Base-by-base conservation (phyloP, 1,139 yeast genomes). In the Yamadazyma atmosphaerica region DNA sequence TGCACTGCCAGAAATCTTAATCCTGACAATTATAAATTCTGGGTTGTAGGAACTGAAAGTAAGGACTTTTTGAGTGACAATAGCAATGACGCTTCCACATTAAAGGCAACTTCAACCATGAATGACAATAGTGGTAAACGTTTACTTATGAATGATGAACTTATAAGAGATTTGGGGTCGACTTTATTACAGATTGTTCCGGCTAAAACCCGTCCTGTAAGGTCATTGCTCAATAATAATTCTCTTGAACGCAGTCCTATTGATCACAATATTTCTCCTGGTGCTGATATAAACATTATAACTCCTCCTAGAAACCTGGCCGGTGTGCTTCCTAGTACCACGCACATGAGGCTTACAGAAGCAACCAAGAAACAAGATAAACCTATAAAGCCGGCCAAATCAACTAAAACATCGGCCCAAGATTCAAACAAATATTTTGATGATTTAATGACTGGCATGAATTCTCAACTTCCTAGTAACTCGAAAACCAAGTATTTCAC, bases 401-500 rank as follows among this genome's bases (percentile, higher is more conserved):
- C 31, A 16, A 9, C 19, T 16, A 28, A 16, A 16, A 16, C 21
- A 4, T 30, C 25, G 5, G 14, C 25, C 9, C 39, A 36, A 10
- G 37, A 36, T 23, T 21, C 65, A 4, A 60, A 55, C 38, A 59
- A 60, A 42, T 63, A 60, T 37, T 60, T 67, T 38, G 71, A 67
- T 34, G 69, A 65, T 39, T 63, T 71, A 17, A 55, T 70, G 35
- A 50, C 53, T 8, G 72, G 69, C 9, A 58, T 58, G 32, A 60
- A 52, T 35, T 60, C 64, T 0, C 65, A 52, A 36, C 50, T 69
- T 3, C 74, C 75, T 1, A 53, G 65, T 3, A 62, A 63, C 37
- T 54, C 68, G 31, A 71, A 68, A 42, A 58, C 74, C 3, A 60
- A 69, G 7, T 72, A 70, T 46, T 69, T 63, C 52, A 74, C 77